Evolutionary conservation across 1,284 basidiomycete genomes (phyloP), one percentile per base, ranked within the genome.

Genomic region (Ceratobasidium sp.): DNA sequence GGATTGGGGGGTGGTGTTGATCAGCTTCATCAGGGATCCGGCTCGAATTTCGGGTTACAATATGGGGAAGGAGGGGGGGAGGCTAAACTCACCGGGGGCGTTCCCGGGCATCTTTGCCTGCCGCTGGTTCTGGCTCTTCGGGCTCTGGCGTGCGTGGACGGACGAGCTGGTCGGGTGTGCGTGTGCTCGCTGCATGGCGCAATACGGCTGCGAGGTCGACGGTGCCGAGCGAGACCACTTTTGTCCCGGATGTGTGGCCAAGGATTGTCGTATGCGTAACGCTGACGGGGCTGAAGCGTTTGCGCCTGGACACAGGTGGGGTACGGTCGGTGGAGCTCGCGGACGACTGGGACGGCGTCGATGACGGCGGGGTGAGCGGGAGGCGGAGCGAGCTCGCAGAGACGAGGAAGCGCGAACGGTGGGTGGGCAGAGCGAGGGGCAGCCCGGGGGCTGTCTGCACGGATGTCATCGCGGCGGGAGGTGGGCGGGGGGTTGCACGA

Each of bases 151-250:
- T 47, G 68, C 53, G 53, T 2, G 68, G 51, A 54, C 68, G 68
- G n/a, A 54, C 68, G 68, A 71, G 68, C 23, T 71, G 51, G 51
- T 31, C 51, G 20, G 68, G 53, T 1, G 53, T 47, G 39, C 68
- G 54, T 53, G 68, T 54, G 66, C 20, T 56, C 35, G 66, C 49
- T 3, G 68, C 68, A 42, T 71, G 68, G n/a, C 68, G 51, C 23
- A 71, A 54, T n/a, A 71, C 68, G 68, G 68, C 68, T 17, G 53
- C 68, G 54, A 71, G 68, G 68, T 71, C 68, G 68, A 60, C 42
- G 42, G 68, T 71, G 35, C 68, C 68, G 68, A 71, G 68, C 68
- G 68, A 71, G 35, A 71, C 68, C 39, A 71, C 54, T n/a, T 37
- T 63, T 53, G 68, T 51, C 51, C 13, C 33, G n/a, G 51, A 35